Conservation (phyloP, 495 filamentous ascomycete species). For the Lepraria neglecta region DNA sequence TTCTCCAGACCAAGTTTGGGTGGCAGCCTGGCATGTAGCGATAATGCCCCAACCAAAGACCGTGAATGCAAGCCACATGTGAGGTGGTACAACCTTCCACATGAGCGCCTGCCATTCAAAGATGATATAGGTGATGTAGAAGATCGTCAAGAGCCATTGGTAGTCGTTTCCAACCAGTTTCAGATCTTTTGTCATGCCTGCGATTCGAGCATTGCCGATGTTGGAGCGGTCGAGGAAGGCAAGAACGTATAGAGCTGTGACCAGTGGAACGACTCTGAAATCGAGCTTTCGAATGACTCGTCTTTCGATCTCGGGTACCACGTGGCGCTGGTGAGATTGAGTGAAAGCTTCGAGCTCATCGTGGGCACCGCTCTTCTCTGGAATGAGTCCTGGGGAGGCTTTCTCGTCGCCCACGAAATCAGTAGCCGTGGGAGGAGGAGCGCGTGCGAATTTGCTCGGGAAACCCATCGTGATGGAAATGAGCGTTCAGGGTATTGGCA, state of each 20-base stretch:
- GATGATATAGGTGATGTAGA: constrained; percentile 58
- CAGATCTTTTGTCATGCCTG: constrained; percentile 51
- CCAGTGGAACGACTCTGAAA: constrained; percentile 43
- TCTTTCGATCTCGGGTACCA: constrained; percentile 51
- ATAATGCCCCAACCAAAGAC: constrained; percentile 51
- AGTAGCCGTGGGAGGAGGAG: constrained; percentile 22
- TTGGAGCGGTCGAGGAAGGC: constrained; percentile 66
- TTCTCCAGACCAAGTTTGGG: constrained; percentile 55
- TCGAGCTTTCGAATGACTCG: constrained; percentile 57
- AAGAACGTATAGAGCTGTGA: constrained; percentile 54
- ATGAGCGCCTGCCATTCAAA: constrained; percentile 66
- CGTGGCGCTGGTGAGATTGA: constrained; percentile 16
- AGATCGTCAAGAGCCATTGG: constrained; percentile 72
- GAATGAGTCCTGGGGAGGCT: background rate
- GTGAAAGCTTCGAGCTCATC: constrained; percentile 5
- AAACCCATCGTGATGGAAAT: constrained; percentile 17
- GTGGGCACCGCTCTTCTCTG: constrained; percentile 13
- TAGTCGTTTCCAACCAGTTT: constrained; percentile 46
- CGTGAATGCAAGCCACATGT: constrained; percentile 45
- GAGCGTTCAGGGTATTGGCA: background rate
- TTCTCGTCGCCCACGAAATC: constrained; percentile 14
- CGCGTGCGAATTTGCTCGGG: constrained; percentile 10
- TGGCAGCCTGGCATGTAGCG: constrained; percentile 54
- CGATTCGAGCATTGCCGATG: constrained; percentile 63
- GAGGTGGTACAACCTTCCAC: constrained; percentile 63